Base-by-base conservation (phyloP, 2,329 filamentous ascomycete genomes). In the Boeremia lycopersici region DNA sequence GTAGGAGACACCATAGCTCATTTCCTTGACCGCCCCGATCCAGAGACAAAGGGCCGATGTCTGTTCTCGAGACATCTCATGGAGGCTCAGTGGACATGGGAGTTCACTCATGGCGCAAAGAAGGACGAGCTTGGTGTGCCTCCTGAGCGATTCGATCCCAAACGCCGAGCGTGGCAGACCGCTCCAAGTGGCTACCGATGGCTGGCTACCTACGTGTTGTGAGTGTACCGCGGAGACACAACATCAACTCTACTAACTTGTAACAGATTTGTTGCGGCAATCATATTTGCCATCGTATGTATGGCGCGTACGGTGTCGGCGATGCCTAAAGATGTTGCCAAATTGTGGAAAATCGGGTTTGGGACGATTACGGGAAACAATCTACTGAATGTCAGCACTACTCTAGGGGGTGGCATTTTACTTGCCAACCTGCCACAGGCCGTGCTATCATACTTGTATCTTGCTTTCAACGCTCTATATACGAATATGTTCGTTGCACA, bases 351-450 rank as follows among this genome's bases (percentile, higher is more conserved):
- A 15, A 49, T 51, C n/a, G 53, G 57, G 1, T 62, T 64, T 5
- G 57, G 57, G 23, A 46, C 40, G 6, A 49, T 64, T 19, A 39
- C 53, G 5, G 50, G 54, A 19, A 57, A 59, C 10, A 64, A 62
- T 13, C 42, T 63, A 3, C 30, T 62, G 9, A 29, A 23, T 3
- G 19, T 53, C n/a, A 35, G 30, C 11, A 52, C 40, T 12, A 50
- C 48, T 4, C 45, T 62, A 0, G 28, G 52, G 9, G 44, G 56
- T 2, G 48, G 41, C 10, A 62, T 74, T 0, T 57, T 82, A 4
- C 28, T 81, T 0, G 77, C 77, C 29, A 83, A 84, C 59, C 44
- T 71, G 1, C 79, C 79, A 1, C 81, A 84, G 57, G 61, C 78
- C 0, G 51, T 82, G 10, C 56, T 82, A 0, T 80, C 77, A 0